A percentile compares a stretch with the other conserved stretches of the same genome.
Conservation (phyloP, 2,329 filamentous ascomycete species). For the Aaosphaeria pasadenensis region DNA sequence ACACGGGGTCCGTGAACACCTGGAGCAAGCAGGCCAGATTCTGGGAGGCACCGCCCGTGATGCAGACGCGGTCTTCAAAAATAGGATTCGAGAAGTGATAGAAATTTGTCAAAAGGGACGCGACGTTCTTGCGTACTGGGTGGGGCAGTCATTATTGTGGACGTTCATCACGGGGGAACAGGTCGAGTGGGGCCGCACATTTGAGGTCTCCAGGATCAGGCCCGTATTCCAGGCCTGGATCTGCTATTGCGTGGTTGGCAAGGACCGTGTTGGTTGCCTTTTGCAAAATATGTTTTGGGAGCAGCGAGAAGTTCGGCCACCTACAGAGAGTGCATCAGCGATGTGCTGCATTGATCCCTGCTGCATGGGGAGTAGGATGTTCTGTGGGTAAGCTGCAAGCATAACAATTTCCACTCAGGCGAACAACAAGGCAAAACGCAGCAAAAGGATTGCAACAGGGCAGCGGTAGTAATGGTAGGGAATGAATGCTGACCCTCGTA, state of each 20-base stretch:
- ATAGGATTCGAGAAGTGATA: conserved; percentile 52
- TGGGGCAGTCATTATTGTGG: conserved; percentile 49
- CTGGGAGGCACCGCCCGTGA: conserved; percentile 84
- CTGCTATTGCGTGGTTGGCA: conserved; percentile 55
- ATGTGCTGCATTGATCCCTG: no score
- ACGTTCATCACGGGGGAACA: conserved; percentile 1
- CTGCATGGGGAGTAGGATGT: no score
- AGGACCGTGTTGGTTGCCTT: conserved; percentile 61
- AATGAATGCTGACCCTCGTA: conserved; percentile 26
- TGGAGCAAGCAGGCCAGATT: conserved; percentile 74
- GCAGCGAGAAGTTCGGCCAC: conserved; percentile 63
- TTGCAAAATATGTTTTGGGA: conserved; percentile 63
- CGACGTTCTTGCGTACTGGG: conserved; percentile 47
- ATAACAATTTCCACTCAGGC: background rate
- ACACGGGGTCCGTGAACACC: conserved; percentile 75
- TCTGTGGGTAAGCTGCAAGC: no score
- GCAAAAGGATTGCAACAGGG: background rate
- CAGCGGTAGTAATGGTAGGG: background rate
- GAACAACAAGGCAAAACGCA: background rate
- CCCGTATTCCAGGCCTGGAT: conserved; percentile 72
- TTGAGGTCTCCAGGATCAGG: conserved; percentile 71
- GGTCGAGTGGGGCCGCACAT: background rate
- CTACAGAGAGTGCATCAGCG: conserved; percentile 47
- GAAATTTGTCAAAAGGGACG: conserved; percentile 65
- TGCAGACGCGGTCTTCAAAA: conserved; percentile 62